Evolutionary conservation across 192 early-diverging fungal species (phyloP).

Genomic region (Backusella liffmaniae): DNA sequence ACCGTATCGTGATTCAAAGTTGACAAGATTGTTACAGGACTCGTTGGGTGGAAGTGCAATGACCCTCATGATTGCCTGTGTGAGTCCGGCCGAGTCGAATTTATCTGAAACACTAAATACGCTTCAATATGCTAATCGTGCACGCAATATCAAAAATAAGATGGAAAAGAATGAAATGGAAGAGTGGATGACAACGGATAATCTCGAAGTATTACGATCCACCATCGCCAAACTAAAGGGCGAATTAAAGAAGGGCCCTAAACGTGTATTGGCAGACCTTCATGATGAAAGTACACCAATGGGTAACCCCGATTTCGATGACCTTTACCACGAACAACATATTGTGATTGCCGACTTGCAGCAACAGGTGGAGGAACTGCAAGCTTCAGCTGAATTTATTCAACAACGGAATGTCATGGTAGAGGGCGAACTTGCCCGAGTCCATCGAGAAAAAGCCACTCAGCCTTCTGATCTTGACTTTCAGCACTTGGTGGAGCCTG

Average conservation of each 20-base stretch:
- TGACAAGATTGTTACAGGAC: constrained; percentile 96
- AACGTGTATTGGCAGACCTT: neutral
- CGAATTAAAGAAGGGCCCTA: constrained; percentile 48
- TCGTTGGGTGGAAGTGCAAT: constrained; percentile 92
- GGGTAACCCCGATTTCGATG: constrained; percentile 17
- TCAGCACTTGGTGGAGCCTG: constrained; percentile 61
- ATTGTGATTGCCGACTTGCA: constrained; percentile 19
- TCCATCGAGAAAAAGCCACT: neutral
- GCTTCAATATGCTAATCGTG: constrained; percentile 93
- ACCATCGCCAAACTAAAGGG: constrained; percentile 61
- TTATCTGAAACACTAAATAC: constrained; percentile 93
- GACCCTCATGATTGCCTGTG: constrained; percentile 96
- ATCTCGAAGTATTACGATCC: constrained; percentile 63
- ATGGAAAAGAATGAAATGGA: constrained; percentile 71
- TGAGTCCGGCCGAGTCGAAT: constrained; percentile 83
- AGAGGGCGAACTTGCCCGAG: constrained; percentile 19
- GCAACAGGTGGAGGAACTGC: constrained; percentile 18
- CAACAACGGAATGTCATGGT: constrained; percentile 17
- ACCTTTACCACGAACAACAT: constrained; percentile 24
- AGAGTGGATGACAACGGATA: constrained; percentile 62
- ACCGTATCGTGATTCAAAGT: constrained; percentile 96
- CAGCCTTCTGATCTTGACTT: constrained; percentile 36
- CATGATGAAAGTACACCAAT: constrained; percentile 15
- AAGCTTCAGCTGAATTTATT: constrained; percentile 1
- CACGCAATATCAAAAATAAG: constrained; percentile 93